These are phyloP conservation scores for Collybia sp. DNA, from an alignment of 768 basidiomycete species.

Conservation along the genomic window DNA sequence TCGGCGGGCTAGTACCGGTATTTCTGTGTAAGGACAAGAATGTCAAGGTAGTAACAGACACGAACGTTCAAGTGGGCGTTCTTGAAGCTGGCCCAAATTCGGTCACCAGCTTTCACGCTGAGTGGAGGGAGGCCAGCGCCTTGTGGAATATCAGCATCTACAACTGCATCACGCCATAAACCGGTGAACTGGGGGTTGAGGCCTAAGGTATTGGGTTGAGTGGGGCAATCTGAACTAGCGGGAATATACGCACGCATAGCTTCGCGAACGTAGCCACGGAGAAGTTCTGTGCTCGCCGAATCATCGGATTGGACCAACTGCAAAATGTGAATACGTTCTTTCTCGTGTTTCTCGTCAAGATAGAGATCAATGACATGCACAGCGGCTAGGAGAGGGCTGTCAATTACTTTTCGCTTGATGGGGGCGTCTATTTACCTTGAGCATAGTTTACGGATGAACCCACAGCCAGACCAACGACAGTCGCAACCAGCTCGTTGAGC, in stretches of 20 bases:
- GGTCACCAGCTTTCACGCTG: constrained; percentile 25
- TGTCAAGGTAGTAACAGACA: neutral
- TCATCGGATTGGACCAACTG: constrained; percentile 26
- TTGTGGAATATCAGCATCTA: constrained; percentile 22
- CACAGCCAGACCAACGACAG: constrained; percentile 39
- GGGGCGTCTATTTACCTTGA: constrained; percentile 25
- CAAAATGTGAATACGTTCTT: constrained; percentile 31
- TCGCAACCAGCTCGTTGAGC: constrained; percentile 32
- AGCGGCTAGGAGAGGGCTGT: constrained; percentile 18
- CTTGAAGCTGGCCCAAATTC: constrained; percentile 25
- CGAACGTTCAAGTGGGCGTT: constrained; percentile 27
- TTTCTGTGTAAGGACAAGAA: neutral
- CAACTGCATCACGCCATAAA: constrained; percentile 27
- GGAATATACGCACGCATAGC: constrained; percentile 32
- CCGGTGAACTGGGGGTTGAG: constrained; percentile 33
- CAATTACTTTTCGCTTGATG: neutral
- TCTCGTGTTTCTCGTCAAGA: constrained; percentile 30
- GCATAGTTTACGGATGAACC: constrained; percentile 38
- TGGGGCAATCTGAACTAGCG: neutral
- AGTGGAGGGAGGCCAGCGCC: constrained; percentile 17
- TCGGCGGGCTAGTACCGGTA: constrained; percentile 26
- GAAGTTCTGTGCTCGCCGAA: constrained; percentile 22
- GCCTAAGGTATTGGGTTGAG: constrained; percentile 10
- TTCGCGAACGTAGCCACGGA: constrained; percentile 45
- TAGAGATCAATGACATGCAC: constrained; percentile 47